These are phyloP conservation scores for Tricholoma saponaceum DNA, from an alignment of 768 basidiomycete species.

Conservation along the genomic window DNA sequence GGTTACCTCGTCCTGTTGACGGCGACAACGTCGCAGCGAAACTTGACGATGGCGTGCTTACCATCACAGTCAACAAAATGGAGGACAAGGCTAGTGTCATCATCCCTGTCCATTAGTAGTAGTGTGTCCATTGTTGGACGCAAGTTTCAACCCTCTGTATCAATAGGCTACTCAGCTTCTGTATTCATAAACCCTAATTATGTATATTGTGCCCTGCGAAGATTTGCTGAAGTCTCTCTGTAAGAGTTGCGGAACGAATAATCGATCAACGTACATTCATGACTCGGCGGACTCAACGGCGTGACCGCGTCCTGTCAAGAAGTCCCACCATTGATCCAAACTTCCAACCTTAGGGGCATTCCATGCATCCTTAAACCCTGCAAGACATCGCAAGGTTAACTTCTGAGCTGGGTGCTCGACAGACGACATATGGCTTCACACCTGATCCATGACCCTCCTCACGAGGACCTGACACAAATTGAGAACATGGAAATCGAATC, in stretches of 20 bases:
- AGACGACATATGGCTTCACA: conserved; percentile 1
- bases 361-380: conserved; percentile 12
- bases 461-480: background rate
- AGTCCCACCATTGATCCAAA: conserved; percentile 6
- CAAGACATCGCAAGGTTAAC: background rate
- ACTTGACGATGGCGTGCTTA: conserved; percentile 67
- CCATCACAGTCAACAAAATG: conserved; percentile 53
- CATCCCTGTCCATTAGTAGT: conserved; percentile 34
- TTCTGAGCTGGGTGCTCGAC: background rate
- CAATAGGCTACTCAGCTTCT: background rate
- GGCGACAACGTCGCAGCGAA: conserved; percentile 55
- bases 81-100: conserved; percentile 54
- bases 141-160: background rate
- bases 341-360: conserved; percentile 4
- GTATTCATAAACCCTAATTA: background rate
- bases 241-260: too few relatives aligned
- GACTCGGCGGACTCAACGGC: too few relatives aligned
- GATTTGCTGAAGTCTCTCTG: too few relatives aligned
- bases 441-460: background rate
- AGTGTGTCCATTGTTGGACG: background rate
- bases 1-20: conserved; percentile 65
- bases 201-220: background rate
- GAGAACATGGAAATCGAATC: conserved; percentile 28
- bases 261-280: too few relatives aligned
- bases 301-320: conserved; percentile 1